These are phyloP conservation scores for Brassica incana DNA, from an alignment of 345 rosid genomes.

Conservation along the genomic window DNA sequence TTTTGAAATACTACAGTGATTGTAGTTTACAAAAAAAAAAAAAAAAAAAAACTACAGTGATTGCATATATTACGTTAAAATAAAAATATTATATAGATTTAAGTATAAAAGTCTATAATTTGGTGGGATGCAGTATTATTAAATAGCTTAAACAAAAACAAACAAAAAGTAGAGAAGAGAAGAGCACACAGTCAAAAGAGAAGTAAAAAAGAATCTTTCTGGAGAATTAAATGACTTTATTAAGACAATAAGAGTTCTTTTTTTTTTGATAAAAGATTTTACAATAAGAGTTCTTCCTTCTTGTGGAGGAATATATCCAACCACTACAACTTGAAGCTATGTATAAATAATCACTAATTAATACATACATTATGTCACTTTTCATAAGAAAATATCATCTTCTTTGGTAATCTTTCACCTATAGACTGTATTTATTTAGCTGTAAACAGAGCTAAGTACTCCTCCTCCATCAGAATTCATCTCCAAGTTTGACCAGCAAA, in stretches of 20 bases:
- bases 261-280: no score
- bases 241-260: slow-evolving; percentile 5
- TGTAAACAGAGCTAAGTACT: slow-evolving; percentile 29
- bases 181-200: slow-evolving; percentile 26
- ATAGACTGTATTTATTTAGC: slow-evolving; percentile 1
- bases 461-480: slow-evolving; percentile 14
- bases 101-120: neutral
- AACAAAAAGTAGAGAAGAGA: neutral
- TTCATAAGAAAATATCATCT: slow-evolving; percentile 27
- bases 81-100: neutral
- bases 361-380: slow-evolving; percentile 15
- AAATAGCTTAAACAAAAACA: neutral
- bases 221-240: slow-evolving; percentile 28
- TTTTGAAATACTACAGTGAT: neutral
- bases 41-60: no score
- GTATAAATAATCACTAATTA: neutral
- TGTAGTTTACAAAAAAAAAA: no score
- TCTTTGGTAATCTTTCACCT: slow-evolving; percentile 35
- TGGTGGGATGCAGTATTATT: slow-evolving; percentile 19
- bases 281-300: slow-evolving; percentile 4
- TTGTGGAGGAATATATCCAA: slow-evolving; percentile 38
- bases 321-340: slow-evolving; percentile 18
- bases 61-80: neutral
- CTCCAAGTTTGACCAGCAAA: slow-evolving; percentile 16
- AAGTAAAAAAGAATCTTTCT: slow-evolving; percentile 34